These are phyloP conservation scores for Dothistroma pini DNA, from an alignment of 2,329 filamentous ascomycete species.

Conservation along the genomic window DNA sequence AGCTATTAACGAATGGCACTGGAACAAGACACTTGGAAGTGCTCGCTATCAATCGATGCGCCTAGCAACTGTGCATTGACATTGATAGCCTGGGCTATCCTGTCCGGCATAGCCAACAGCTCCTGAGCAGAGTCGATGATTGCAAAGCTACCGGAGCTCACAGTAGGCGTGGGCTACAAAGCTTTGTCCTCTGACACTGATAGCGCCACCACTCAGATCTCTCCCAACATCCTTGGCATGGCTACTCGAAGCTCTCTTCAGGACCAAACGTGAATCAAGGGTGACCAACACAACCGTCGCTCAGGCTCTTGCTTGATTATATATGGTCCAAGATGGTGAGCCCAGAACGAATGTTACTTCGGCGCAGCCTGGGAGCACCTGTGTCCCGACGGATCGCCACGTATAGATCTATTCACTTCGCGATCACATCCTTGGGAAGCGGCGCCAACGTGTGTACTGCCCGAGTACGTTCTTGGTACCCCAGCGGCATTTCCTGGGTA, in stretches of 20 bases:
- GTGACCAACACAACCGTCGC: conserved; percentile 25
- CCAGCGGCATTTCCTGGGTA: conserved; percentile 27
- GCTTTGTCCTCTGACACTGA: conserved; percentile 25
- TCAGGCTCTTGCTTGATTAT: conserved; percentile 34
- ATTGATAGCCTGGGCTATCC: conserved; percentile 35
- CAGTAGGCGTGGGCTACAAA: conserved; percentile 39
- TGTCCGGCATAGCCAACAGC: conserved; percentile 35
- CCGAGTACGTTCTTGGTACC: conserved; percentile 35
- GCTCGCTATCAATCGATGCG: conserved; percentile 29
- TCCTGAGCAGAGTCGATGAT: conserved; percentile 33
- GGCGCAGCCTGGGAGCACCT: conserved; percentile 49
- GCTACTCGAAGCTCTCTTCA: conserved; percentile 39
- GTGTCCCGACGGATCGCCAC: conserved; percentile 38
- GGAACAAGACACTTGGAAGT: conserved; percentile 34
- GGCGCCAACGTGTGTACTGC: conserved; percentile 46
- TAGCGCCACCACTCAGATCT: conserved; percentile 30
- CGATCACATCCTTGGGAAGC: conserved; percentile 46
- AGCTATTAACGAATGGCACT: conserved; percentile 24
- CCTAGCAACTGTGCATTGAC: conserved; percentile 35
- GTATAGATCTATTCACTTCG: conserved; percentile 43
- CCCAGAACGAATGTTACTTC: conserved; percentile 35
- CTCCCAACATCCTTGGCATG: conserved; percentile 45
- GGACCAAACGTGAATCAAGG: conserved; percentile 25
- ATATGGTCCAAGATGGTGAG: conserved; percentile 45
- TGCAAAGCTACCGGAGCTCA: conserved; percentile 31